Evolutionary conservation across 2,329 filamentous ascomycete genomes (phyloP), one percentile per base, ranked within the genome.

Genomic region (Shiraia bambusicola): DNA sequence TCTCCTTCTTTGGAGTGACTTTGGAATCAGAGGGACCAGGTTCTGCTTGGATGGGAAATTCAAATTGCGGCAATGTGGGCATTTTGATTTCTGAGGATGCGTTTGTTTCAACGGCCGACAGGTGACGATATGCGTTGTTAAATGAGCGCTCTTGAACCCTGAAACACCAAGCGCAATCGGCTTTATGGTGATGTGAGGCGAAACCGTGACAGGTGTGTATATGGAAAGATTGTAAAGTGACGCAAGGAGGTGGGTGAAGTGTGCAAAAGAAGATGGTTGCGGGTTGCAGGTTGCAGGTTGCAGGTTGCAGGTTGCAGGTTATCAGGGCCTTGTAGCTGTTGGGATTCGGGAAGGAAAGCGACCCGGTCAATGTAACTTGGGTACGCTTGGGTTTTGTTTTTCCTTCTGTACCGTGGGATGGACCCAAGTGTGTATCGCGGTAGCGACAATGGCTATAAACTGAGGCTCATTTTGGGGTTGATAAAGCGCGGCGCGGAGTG

Each of bases 161-260:
- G 45, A 52, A 54, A 52, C 54, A 40, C 47, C 46, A 46, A 45
- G 47, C 42, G 45, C 29, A 46, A 37, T 48, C 33, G 42, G 50
- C 41, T 52, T 44, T 37, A 43, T 34, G 35, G 38, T 14, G 28
- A 10, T 25, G 10, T 13, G 22, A 15, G 28, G 11, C 45, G 42
- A 54, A 46, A 49, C 44, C 34, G 26, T 38, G 39, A 40, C 28
- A 37, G 31, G 30, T 37, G 19, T n/a, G n/a, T n/a, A n/a, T 40
- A 30, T 45, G 27, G 38, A 39, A 39, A 28, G 24, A 17, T 7
- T 17, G 43, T 37, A 42, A 47, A 28, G 46, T 15, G 37, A 47
- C 47, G 42, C 14, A 15, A 17, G 6, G 25, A 19, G 10, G 7
- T n/a, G 4, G 31, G 8, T n/a, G 25, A n/a, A 17, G 25, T 15